phyloP scores from a whole-genome alignment of 306 rosid species.

The Vachellia pachyceras region DNA sequence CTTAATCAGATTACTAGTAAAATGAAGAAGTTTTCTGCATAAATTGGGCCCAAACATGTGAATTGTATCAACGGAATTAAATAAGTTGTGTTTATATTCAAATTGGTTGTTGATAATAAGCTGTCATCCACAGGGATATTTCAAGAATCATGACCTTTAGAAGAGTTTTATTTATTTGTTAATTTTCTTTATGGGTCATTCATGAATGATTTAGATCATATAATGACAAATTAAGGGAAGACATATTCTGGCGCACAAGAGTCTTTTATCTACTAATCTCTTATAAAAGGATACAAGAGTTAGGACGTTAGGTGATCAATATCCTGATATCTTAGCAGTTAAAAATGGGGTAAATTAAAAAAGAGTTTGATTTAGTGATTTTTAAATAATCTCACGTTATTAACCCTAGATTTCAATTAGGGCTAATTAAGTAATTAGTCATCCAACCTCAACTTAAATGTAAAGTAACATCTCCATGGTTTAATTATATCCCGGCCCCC shows the following conservation, averaged over 20 bases:
- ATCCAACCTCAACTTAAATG: background rate
- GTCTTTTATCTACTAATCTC: conserved; percentile 38
- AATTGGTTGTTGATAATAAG: conserved; percentile 48
- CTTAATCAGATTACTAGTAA: conserved; percentile 2
- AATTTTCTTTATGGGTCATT: conserved; percentile 27
- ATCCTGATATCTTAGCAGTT: conserved; percentile 40
- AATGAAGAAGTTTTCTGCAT: conserved; percentile 29
- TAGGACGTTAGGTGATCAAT: conserved; percentile 59
- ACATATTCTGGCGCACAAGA: conserved; percentile 18
- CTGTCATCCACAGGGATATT: conserved; percentile 52
- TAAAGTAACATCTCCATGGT: too few species aligned
- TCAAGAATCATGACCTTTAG: conserved; percentile 35
- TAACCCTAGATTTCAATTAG: conserved; percentile 33
- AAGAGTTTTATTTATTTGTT: conserved; percentile 33
- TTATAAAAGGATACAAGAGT: conserved; percentile 50
- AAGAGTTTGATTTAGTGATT: conserved; percentile 12
- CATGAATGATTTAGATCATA: conserved; percentile 32
- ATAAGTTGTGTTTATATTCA: conserved; percentile 8
- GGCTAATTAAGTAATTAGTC: conserved; percentile 5
- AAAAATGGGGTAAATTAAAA: conserved; percentile 9
- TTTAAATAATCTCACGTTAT: background rate
- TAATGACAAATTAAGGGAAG: conserved; percentile 42
- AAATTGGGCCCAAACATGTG: conserved; percentile 22
- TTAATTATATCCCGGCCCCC: too few species aligned
- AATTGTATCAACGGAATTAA: background rate